These are phyloP conservation scores for Sphagnum tenellum DNA, from an alignment of 225 moss, liverwort and hornwort genomes.

Conservation along the genomic window DNA sequence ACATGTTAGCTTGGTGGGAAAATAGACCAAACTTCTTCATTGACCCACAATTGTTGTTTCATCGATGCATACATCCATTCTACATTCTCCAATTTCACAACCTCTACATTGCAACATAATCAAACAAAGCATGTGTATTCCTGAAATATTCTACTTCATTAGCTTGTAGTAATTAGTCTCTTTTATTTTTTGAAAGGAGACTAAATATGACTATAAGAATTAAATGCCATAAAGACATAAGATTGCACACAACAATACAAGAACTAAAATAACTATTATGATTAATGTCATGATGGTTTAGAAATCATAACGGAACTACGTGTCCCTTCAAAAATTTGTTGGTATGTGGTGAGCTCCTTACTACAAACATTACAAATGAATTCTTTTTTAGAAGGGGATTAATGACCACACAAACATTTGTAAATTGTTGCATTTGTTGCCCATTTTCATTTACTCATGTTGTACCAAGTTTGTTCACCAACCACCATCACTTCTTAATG, in stretches of 20 bases:
- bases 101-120: conserved; percentile 39
- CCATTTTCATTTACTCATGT: conserved; percentile 97
- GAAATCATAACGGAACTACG: conserved; percentile 20
- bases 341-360: conserved; percentile 95
- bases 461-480: conserved; percentile 58
- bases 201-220: not conserved
- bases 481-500: too few relatives aligned
- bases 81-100: conserved; percentile 86
- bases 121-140: too few relatives aligned
- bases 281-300: too few relatives aligned
- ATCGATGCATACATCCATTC: conserved; percentile 99
- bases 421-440: conserved; percentile 98
- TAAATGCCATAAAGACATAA: not conserved
- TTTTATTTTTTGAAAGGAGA: too few relatives aligned
- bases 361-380: conserved; percentile 93
- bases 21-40: conserved; percentile 99
- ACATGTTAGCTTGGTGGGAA: conserved; percentile 93
- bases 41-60: conserved; percentile 90
- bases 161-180: too few relatives aligned
- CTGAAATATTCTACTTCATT: too few relatives aligned
- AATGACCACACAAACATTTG: conserved; percentile 92
- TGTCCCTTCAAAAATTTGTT: conserved; percentile 98
- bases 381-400: conserved; percentile 86
- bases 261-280: too few relatives aligned
- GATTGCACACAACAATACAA: too few relatives aligned